Conservation (phyloP, 2,329 filamentous ascomycete genomes). For the Aspergillus calidoustus region DNA sequence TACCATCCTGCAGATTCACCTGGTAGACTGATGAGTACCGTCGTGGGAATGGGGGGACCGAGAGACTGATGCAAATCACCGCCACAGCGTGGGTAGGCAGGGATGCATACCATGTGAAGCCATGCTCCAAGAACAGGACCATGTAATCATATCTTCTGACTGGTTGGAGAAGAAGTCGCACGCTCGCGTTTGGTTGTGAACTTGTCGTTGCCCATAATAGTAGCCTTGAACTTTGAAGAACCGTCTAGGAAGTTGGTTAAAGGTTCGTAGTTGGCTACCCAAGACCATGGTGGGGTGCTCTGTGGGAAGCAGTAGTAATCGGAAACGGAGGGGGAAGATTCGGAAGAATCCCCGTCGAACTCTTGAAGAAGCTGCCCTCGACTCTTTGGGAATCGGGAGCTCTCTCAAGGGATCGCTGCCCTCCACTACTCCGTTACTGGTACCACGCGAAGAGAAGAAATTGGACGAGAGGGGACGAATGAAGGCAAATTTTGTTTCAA, state of each 20-base stretch:
- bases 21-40: neutral
- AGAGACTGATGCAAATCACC: constrained; percentile 11
- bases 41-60: neutral
- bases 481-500: neutral
- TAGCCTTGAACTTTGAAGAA: neutral
- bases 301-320: neutral
- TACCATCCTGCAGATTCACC: neutral
- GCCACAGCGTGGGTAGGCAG: constrained; percentile 21
- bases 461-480: neutral
- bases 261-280: neutral
- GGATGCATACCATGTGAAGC: constrained; percentile 15
- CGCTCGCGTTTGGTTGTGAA: constrained; percentile 19
- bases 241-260: neutral
- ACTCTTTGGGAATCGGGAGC: neutral
- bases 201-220: neutral
- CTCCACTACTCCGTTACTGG: constrained; percentile 5
- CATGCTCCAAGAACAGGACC: constrained; percentile 6
- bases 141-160: constrained; percentile 17
- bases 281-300: neutral
- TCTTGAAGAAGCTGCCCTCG: neutral
- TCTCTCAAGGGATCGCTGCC: constrained; percentile 1
- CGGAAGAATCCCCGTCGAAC: neutral
- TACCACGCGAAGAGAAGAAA: constrained; percentile 3
- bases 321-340: neutral
- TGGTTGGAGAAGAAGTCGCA: constrained; percentile 5